A percentile compares a stretch with the other conserved stretches of the same genome.
Conservation (phyloP, 2,329 filamentous ascomycete species). For the Cercospora zeina region DNA sequence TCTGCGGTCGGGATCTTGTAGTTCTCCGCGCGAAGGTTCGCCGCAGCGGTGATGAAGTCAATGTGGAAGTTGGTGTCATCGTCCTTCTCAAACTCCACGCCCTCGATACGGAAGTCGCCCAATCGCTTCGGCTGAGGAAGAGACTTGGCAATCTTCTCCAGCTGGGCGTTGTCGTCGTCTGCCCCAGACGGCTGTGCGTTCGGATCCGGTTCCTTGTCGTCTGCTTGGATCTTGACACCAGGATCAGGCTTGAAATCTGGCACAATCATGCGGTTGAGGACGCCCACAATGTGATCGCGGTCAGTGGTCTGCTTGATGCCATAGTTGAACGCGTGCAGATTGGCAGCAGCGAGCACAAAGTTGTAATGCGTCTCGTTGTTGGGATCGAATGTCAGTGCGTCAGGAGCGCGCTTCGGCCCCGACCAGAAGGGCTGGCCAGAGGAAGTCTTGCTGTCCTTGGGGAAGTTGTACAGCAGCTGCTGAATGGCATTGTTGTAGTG, state of each 20-base stretch:
- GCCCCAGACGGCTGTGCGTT: constrained; percentile 59
- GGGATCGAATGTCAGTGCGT: constrained; percentile 83
- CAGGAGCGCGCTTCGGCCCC: constrained; percentile 92
- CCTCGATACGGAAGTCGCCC: constrained; percentile 82
- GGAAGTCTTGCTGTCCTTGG: constrained; percentile 86
- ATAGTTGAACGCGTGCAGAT: constrained; percentile 97
- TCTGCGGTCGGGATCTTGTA: constrained; percentile 95
- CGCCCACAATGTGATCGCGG: constrained; percentile 71
- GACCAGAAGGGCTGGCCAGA: constrained; percentile 95
- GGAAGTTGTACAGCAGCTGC: constrained; percentile 95
- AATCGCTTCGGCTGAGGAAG: constrained; percentile 78
- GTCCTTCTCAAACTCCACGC: constrained; percentile 98
- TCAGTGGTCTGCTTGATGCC: constrained; percentile 72
- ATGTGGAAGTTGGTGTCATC: constrained; percentile 98
- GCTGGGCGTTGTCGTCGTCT: constrained; percentile 70
- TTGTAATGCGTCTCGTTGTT: constrained; percentile 82
- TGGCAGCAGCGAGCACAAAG: constrained; percentile 84
- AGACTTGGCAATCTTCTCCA: constrained; percentile 68
- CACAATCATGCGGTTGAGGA: constrained; percentile 89
- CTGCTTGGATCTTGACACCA: constrained; percentile 92
- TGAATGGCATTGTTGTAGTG: constrained; percentile 97
- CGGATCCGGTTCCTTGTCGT: constrained; percentile 91
- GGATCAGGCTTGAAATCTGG: constrained; percentile 91
- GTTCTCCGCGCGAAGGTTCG: constrained; percentile 94
- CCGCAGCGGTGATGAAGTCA: constrained; percentile 96